Percentiles rank a stretch among this genome's conserved stretches.
Conservation (phyloP, 768 basidiomycete genomes). For the Strobilomyces confusus region DNA sequence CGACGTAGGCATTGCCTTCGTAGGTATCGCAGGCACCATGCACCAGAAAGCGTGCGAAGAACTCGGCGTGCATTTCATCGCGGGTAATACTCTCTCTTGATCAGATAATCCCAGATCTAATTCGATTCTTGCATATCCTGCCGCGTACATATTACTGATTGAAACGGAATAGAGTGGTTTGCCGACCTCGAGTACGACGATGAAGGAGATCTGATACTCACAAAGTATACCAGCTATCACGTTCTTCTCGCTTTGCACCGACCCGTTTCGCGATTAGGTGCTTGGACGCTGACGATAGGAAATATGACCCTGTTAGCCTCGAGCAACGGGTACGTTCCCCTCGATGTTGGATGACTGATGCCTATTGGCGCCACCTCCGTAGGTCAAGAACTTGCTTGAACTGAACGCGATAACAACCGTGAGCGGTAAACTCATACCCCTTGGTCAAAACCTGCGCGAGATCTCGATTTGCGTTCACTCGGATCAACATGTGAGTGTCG, state of each 20-base stretch:
- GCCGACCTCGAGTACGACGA: constrained; percentile 61
- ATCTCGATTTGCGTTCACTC: constrained; percentile 66
- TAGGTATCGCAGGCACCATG: constrained; percentile 60
- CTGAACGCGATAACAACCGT: constrained; percentile 47
- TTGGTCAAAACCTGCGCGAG: constrained; percentile 42
- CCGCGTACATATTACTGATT: background rate
- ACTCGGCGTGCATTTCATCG: constrained; percentile 36
- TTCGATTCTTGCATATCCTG: background rate
- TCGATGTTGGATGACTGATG: background rate
- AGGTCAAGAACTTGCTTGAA: constrained; percentile 45
- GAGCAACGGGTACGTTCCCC: constrained; percentile 38
- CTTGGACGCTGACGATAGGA: constrained; percentile 30
- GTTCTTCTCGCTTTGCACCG: background rate
- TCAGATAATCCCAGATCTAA: background rate
- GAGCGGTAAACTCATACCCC: constrained; percentile 37
- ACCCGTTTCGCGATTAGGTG: background rate
- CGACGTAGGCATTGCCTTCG: constrained; percentile 42
- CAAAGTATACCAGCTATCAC: constrained; percentile 38
- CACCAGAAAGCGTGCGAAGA: constrained; percentile 57
- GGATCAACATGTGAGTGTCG: constrained; percentile 51
- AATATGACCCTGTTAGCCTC: constrained; percentile 45
- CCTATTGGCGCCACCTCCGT: background rate
- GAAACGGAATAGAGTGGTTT: constrained; percentile 50
- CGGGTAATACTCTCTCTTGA: background rate
- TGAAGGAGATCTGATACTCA: constrained; percentile 56